Evolutionary conservation across 805 yeast genomes (phyloP), one percentile per base, ranked within the genome.

Genomic region (Barnettozyma populi): DNA sequence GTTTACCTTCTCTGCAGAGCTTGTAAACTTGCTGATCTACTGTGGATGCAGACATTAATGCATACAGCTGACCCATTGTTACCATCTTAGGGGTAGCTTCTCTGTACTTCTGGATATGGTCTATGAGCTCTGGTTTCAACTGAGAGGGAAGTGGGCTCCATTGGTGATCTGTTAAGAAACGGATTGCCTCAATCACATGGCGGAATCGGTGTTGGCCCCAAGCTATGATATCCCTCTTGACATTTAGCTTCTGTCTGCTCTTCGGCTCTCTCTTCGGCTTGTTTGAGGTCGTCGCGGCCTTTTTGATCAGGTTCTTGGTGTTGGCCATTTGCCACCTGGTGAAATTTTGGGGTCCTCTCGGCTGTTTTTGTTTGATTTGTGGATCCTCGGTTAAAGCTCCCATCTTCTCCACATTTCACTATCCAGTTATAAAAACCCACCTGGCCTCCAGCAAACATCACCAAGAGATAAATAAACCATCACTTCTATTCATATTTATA

Each of bases 21-120:
- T 63, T 49, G 46, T 72, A 75, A 1, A 78, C 57, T 41, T 64
- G 64, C 35, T 67, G 66, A 53, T 80, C 85, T 2, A 79, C 78
- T 57, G 67, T 70, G 0, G 84, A 76, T 51, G 79, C 78, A 37
- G 66, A 60, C 13, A 69, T 69, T 45, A 79, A 53, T 1, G 82
- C 64, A 53, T 79, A 79, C 4, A 80, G 53, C 50, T 79, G 84
- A 29, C 47, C 43, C 23, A 39, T 46, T 2, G 57, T 40, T 0
- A 56, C 57, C 10, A 53, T 5, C 16, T 36, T 36, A 0, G 62
- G 63, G 2, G 53, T 32, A 5, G 43, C 37, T 1, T 19, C 4
- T 16, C 61, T 46, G 36, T 31, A 56, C 31, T 55, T 57, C 19
- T 37, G 24, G 7, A 59, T 47, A 39, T 56, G 58, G 8, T 41